These are phyloP conservation scores for Fusarium hainanense DNA, from an alignment of 2,329 filamentous ascomycete species.

Conservation along the genomic window DNA sequence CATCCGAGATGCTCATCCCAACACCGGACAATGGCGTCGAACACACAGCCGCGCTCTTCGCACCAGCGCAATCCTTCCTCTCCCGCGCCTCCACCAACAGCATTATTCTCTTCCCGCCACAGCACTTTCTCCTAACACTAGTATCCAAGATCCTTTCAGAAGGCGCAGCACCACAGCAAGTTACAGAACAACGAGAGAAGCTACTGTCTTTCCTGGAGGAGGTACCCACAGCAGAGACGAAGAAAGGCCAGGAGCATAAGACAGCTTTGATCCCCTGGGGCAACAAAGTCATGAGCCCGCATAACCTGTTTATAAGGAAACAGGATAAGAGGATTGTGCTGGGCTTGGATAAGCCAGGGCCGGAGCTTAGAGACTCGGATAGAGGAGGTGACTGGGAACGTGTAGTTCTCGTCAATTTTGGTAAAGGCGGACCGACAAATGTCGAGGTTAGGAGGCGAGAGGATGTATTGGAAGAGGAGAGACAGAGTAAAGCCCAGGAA, in stretches of 20 bases:
- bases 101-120: slow-evolving; percentile 90
- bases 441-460: slow-evolving; percentile 64
- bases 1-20: slow-evolving; percentile 68
- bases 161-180: slow-evolving; percentile 49
- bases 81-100: slow-evolving; percentile 69
- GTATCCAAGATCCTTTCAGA: slow-evolving; percentile 63
- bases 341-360: slow-evolving; percentile 67
- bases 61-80: slow-evolving; percentile 77
- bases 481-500: slow-evolving; percentile 43
- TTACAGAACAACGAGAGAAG: slow-evolving; percentile 59
- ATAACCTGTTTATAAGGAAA: slow-evolving; percentile 57
- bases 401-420: slow-evolving; percentile 68
- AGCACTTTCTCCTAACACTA: slow-evolving; percentile 77
- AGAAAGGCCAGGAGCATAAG: slow-evolving; percentile 53
- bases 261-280: slow-evolving; percentile 64
- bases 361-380: slow-evolving; percentile 61
- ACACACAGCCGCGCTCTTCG: slow-evolving; percentile 81
- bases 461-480: slow-evolving; percentile 62
- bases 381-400: slow-evolving; percentile 68
- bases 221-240: slow-evolving; percentile 56
- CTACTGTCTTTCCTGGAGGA: slow-evolving; percentile 65
- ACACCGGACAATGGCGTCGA: slow-evolving; percentile 75
- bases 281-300: slow-evolving; percentile 71
- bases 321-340: slow-evolving; percentile 63
- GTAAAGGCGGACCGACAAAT: slow-evolving; percentile 61